phyloP scores from a whole-genome alignment of 371 early-diverging fungal genomes.

The Syncephalastrum monosporum region DNA sequence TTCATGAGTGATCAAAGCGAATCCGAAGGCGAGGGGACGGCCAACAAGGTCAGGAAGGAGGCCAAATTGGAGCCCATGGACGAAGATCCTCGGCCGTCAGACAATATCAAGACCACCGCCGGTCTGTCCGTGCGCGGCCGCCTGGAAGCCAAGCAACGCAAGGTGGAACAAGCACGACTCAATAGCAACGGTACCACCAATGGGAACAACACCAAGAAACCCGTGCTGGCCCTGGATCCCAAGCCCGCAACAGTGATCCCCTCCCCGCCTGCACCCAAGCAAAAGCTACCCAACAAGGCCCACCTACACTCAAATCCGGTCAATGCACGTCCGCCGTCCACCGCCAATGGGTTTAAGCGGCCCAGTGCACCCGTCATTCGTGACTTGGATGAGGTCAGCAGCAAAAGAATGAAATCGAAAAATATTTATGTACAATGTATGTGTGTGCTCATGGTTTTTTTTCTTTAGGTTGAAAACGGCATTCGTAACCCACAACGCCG shows the following conservation, averaged over 20 bases:
- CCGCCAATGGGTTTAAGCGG: neutral
- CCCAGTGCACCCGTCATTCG: slow-evolving; percentile 1
- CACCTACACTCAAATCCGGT: slow-evolving; percentile 11
- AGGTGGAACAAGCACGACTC: slow-evolving; percentile 7
- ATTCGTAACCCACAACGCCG: slow-evolving; percentile 4
- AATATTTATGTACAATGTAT: neutral
- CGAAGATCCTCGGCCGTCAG: neutral
- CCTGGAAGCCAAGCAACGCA: slow-evolving; percentile 15
- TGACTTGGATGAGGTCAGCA: slow-evolving; percentile 13
- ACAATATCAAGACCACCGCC: neutral
- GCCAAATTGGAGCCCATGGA: neutral
- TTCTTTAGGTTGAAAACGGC: neutral
- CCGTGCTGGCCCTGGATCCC: slow-evolving; percentile 4
- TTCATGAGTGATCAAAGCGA: slow-evolving; percentile 21
- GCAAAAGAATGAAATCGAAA: neutral
- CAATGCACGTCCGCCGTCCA: slow-evolving; percentile 1
- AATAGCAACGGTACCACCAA: neutral
- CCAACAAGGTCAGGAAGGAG: slow-evolving; percentile 2
- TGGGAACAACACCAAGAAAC: neutral
- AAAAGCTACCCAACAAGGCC: slow-evolving; percentile 23
- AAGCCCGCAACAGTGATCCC: neutral
- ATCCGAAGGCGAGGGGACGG: slow-evolving; percentile 15
- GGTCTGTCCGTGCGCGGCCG: slow-evolving; percentile 6
- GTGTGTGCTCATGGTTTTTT: slow-evolving; percentile 2
- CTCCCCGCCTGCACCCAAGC: slow-evolving; percentile 10